Evolutionary conservation across 495 filamentous ascomycete species (phyloP).

Genomic region (Aspergillus egyptiacus): DNA sequence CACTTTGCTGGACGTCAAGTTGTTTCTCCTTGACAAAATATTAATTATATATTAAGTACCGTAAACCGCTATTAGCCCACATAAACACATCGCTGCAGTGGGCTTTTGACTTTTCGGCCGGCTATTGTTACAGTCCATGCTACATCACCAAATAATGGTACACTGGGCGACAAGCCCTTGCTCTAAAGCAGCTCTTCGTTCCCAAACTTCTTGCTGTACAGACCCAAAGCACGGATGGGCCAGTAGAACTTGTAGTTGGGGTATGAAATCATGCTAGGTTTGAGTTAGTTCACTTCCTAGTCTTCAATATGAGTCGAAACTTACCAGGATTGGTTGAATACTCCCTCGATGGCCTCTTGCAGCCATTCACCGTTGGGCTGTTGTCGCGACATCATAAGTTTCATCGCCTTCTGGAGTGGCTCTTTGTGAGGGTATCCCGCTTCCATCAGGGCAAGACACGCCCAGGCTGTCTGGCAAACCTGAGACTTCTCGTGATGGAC

Average conservation of each 20-base stretch:
- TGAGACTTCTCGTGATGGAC: constrained; percentile 61
- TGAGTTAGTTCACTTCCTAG: constrained; percentile 69
- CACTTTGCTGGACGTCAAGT: neutral
- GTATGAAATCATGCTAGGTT: constrained; percentile 87
- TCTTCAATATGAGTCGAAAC: constrained; percentile 23
- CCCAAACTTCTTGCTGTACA: constrained; percentile 74
- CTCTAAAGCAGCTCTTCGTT: constrained; percentile 47
- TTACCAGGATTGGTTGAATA: constrained; percentile 96
- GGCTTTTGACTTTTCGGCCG: neutral
- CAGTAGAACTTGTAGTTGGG: constrained; percentile 99
- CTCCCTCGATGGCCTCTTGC: constrained; percentile 93
- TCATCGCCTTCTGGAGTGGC: constrained; percentile 67
- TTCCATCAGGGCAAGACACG: constrained; percentile 75
- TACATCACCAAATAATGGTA: neutral
- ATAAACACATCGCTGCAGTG: neutral
- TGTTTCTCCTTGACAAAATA: neutral
- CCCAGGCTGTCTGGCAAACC: constrained; percentile 93
- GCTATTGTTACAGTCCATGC: constrained; percentile 1
- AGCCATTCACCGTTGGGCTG: constrained; percentile 86
- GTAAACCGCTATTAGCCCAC: neutral
- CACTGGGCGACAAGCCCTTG: neutral
- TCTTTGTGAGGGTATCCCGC: constrained; percentile 73
- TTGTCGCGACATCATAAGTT: constrained; percentile 79
- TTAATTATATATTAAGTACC: neutral
- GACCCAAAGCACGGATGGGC: constrained; percentile 85